Evolutionary conservation across 164 flowering plant genomes (phyloP).

Genomic region (Tetrastigma voinierianum): DNA sequence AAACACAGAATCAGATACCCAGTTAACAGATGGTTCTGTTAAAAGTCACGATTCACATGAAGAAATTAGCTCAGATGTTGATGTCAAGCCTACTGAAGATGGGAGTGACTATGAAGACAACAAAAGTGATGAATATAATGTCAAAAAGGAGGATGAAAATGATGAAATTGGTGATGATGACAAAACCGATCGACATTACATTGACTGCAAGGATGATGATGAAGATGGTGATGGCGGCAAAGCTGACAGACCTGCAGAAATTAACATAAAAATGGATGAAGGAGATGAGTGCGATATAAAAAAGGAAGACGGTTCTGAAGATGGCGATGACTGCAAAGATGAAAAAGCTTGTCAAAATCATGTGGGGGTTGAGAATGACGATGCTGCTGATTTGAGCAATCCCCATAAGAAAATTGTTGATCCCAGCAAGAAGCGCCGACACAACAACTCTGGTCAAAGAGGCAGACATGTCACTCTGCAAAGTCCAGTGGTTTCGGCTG

Average conservation of each 20-base stretch:
- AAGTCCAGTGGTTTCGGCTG: slow-evolving; percentile 30
- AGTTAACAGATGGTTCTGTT: slow-evolving; percentile 5
- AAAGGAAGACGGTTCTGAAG: too few species aligned
- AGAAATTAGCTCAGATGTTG: slow-evolving; percentile 9
- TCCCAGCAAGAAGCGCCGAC: not conserved
- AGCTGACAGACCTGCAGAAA: too few species aligned
- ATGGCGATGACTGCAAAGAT: too few species aligned
- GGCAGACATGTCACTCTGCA: slow-evolving; percentile 4
- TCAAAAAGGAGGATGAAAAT: slow-evolving; percentile 3
- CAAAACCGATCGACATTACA: too few species aligned
- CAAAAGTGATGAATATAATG: slow-evolving; percentile 3
- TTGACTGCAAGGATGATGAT: too few species aligned
- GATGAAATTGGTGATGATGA: not conserved
- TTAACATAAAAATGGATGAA: too few species aligned
- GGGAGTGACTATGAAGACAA: slow-evolving; percentile 20
- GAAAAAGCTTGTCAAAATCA: too few species aligned
- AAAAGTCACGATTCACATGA: not conserved
- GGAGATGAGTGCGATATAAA: too few species aligned
- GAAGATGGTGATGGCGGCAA: too few species aligned
- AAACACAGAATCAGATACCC: not conserved
- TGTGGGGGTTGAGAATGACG: not conserved
- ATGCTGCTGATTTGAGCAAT: not conserved
- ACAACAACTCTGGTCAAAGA: not conserved
- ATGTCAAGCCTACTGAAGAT: slow-evolving; percentile 9
- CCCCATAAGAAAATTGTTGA: slow-evolving; percentile 23